Base-by-base conservation (phyloP, 2,329 filamentous ascomycete species). In the Parasarocladium wereldwijsianum region DNA sequence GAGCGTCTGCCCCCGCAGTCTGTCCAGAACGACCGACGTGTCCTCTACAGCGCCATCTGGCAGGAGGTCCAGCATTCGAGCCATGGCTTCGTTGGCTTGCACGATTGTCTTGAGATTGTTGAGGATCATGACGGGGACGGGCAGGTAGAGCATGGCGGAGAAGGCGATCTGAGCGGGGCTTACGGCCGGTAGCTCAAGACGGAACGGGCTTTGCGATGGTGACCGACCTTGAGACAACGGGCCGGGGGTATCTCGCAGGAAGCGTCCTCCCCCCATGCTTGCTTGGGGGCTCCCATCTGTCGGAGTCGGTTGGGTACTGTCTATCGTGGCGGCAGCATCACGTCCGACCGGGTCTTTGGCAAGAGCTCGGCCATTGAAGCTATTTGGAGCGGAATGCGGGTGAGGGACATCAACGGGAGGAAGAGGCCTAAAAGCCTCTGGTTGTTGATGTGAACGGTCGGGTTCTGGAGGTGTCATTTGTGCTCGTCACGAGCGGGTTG, bases 11-110 rank as follows among this genome's bases (percentile, higher is more conserved):
- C 77, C 78, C 17, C 66, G 63, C 11, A 86, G 56, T 13, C 60
- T 54, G 19, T 84, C 75, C 22, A 66, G 58, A 4, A 69, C 56
- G 8, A 56, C 57, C 3, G 55, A 47, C 5, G 48, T 44, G 26
- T 59, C 56, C 12, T 60, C 57, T 11, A 52, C 51, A 4, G 53
- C 41, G 17, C 50, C 46, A 11, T 60, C 56, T 3, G 45, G 38
- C 16, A 70, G 58, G 28, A 80, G 58, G 4, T 71, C 75, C 14
- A 86, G 53, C 42, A 86, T 53, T 32, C 70, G 64, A 2, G 72
- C 76, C 68, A 84, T 76, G 13, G 80, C 74, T 40, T 84, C 76
- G 41, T 86, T 86, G 18, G 77, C 79, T 23, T 85, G 51, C 1
- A 80, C 63, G 3, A 85, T 66, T 0, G 74, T 79, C 50, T 84